These are phyloP conservation scores for Fragaria nilgerrensis DNA, from an alignment of 306 rosid species.

Conservation along the genomic window DNA sequence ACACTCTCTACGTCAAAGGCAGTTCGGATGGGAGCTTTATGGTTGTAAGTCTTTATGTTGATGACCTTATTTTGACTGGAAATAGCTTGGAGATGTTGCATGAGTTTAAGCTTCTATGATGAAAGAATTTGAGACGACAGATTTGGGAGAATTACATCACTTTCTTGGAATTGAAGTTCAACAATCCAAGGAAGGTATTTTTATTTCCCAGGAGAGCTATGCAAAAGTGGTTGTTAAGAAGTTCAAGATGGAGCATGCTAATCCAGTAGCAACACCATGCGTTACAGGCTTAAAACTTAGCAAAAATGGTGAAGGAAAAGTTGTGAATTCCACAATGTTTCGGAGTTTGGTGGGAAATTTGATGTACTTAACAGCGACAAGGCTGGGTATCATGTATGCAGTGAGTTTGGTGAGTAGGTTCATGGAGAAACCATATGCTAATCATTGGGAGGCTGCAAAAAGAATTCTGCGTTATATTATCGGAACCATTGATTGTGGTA, in stretches of 20 bases:
- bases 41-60: too few relatives aligned
- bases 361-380: neutral
- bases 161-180: constrained; percentile 11
- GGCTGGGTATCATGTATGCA: neutral
- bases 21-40: too few relatives aligned
- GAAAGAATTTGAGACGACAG: too few relatives aligned
- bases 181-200: neutral
- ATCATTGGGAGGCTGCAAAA: constrained; percentile 5
- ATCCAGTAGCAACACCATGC: neutral
- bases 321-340: too few relatives aligned
- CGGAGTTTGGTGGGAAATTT: neutral
- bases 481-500: neutral
- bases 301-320: too few relatives aligned
- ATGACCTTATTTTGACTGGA: too few relatives aligned
- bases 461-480: neutral
- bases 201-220: neutral
- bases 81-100: too few relatives aligned
- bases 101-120: too few relatives aligned
- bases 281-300: neutral
- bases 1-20: neutral
- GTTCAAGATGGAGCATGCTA: neutral
- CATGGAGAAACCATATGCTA: neutral
- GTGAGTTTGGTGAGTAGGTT: neutral
- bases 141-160: constrained; percentile 4
- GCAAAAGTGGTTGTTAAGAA: neutral